Conservation (phyloP, 306 rosid species). For the Sesbania bispinosa region DNA sequence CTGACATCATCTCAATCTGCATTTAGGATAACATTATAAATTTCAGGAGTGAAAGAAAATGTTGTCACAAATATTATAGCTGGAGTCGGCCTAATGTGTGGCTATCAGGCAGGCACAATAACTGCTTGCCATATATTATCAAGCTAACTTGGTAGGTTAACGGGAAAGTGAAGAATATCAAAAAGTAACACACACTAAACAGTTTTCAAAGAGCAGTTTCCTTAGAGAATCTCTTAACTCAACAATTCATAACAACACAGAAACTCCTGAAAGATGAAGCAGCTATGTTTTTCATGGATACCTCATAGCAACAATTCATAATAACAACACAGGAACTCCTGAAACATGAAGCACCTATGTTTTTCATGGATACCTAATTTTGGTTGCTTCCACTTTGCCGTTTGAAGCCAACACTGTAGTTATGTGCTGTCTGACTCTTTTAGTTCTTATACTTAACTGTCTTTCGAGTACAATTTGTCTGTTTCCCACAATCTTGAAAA, state of each 20-base stretch:
- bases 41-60: not conserved
- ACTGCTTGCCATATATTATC: not conserved
- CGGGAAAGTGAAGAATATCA: not conserved
- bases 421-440: not conserved
- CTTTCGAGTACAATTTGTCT: not conserved
- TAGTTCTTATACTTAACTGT: not conserved
- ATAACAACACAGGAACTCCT: not conserved
- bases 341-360: not conserved
- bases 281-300: too few species aligned
- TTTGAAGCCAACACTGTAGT: not conserved
- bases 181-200: not conserved
- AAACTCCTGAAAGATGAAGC: not conserved
- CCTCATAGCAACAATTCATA: too few species aligned
- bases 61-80: not conserved
- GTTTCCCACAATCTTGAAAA: not conserved
- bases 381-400: not conserved
- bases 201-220: not conserved
- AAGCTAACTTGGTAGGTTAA: not conserved
- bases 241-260: not conserved
- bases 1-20: constrained; percentile 99
- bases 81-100: not conserved
- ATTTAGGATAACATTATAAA: constrained; percentile 2
- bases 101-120: not conserved
- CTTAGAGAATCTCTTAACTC: not conserved
- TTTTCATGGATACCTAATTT: too few species aligned